These are phyloP conservation scores for Cladosporium sp. DNA, from an alignment of 2,329 filamentous ascomycete species.

Conservation along the genomic window DNA sequence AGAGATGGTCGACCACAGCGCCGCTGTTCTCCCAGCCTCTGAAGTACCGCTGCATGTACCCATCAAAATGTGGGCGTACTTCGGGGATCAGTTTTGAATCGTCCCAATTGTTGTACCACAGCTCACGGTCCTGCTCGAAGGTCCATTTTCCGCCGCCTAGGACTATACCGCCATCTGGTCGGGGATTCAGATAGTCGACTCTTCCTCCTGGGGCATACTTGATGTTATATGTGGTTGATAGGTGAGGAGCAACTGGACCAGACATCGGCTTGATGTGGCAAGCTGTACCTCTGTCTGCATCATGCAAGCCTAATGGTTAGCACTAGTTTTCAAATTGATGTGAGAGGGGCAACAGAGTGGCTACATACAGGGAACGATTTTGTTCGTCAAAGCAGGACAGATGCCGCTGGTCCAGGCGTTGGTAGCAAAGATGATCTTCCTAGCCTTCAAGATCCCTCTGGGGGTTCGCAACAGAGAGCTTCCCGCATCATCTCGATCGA, in stretches of 20 bases:
- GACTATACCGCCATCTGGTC: slow-evolving; percentile 48
- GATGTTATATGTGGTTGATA: slow-evolving; percentile 34
- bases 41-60: slow-evolving; percentile 52
- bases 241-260: slow-evolving; percentile 23
- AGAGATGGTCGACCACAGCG: slow-evolving; percentile 41
- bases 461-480: background rate
- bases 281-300: slow-evolving; percentile 48
- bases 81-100: slow-evolving; percentile 41
- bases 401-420: slow-evolving; percentile 33
- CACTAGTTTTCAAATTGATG: background rate
- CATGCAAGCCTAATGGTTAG: background rate
- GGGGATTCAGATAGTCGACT: slow-evolving; percentile 46
- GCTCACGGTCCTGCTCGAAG: slow-evolving; percentile 36
- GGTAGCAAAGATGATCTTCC: slow-evolving; percentile 37
- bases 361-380: slow-evolving; percentile 28
- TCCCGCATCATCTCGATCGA: background rate
- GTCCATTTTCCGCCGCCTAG: slow-evolving; percentile 45
- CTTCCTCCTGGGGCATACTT: slow-evolving; percentile 21
- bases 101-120: slow-evolving; percentile 4
- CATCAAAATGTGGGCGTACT: slow-evolving; percentile 48
- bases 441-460: slow-evolving; percentile 27
- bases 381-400: slow-evolving; percentile 38
- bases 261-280: slow-evolving; percentile 30
- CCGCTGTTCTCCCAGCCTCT: slow-evolving; percentile 50
- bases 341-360: background rate